Evolutionary conservation across 148 eudicot species (phyloP).

Genomic region (Vaccinium corymbosum): DNA sequence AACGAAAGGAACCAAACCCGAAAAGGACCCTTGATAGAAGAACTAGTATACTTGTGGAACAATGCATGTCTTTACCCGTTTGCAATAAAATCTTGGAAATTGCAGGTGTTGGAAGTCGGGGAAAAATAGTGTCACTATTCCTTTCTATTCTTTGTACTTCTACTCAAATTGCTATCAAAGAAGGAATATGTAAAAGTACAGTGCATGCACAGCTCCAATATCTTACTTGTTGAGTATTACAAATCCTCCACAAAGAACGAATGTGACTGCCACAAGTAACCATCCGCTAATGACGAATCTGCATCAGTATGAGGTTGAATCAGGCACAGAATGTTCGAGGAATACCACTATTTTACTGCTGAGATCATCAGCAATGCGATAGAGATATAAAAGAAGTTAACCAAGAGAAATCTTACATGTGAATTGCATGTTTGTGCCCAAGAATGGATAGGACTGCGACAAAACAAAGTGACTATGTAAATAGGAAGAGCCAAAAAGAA

Average conservation of each 20-base stretch:
- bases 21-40: neutral
- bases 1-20: neutral
- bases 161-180: neutral
- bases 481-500: neutral
- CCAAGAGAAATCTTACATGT: constrained; percentile 50
- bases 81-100: neutral
- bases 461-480: constrained; percentile 4
- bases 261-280: constrained; percentile 82
- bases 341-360: neutral
- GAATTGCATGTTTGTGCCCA: constrained; percentile 62
- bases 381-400: neutral
- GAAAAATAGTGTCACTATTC: neutral
- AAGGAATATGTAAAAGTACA: neutral
- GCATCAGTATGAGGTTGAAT: constrained; percentile 29
- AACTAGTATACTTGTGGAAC: neutral
- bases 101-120: neutral
- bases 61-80: neutral
- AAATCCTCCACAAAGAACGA: constrained; percentile 82
- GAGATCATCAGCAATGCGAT: neutral
- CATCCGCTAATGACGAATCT: constrained; percentile 90
- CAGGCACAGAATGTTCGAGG: neutral
- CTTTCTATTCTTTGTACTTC: neutral
- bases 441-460: constrained; percentile 67
- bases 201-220: neutral
- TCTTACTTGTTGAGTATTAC: constrained; percentile 79